Base-by-base conservation (phyloP, 495 filamentous ascomycete genomes). In the Penicillium ucsense region DNA sequence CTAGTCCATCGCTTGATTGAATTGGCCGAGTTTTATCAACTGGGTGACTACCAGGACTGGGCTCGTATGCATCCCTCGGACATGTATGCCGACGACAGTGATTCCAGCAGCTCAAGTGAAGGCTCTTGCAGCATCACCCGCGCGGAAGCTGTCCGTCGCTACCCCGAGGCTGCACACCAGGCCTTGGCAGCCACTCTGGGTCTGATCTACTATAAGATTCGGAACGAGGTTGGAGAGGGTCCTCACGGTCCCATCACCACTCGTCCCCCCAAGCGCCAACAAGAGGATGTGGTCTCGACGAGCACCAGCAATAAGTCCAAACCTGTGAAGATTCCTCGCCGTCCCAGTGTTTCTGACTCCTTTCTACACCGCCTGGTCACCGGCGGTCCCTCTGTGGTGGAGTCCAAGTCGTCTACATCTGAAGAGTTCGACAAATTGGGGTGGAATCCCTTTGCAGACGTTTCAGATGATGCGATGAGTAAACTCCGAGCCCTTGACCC, bases 131-230 rank as follows among this genome's bases (percentile, higher is more conserved):
- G 55, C 38, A 40, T 69, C 20, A 61, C 59, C 2, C 64, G 63
- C 5, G 55, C 59, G 9, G 64, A 68, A 46, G 68, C 68, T 35
- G 62, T 65, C 35, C 57, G 58, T 34, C 45, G 52, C 34, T 65
- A 56, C 46, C 68, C 68, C 4, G 68, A 71, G 39, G 64, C 66
- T 31, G 65, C 64, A 27, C 68, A 68, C 43, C 68, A 69, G 49
- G 68, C 68, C 1, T 54, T 71, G 1, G 68, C 68, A 12, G 68
- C 66, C n/a, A 67, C 59, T 3, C 42, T 69, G 8, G 68, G 68
- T 30, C 51, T 71, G 20, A 61, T 68, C 3, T 71, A 69, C 46
- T 67, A 66, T 47, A 69, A 69, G 51, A 71, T 71, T 35, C 66
- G 66, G 6, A 71, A 71, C 35, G 64, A 69, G 44, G 63, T 66